Percentiles rank a stretch among this genome's conserved stretches.
phyloP scores from a whole-genome alignment of 2,329 filamentous ascomycete genomes.

The Fusarium lyarnte region DNA sequence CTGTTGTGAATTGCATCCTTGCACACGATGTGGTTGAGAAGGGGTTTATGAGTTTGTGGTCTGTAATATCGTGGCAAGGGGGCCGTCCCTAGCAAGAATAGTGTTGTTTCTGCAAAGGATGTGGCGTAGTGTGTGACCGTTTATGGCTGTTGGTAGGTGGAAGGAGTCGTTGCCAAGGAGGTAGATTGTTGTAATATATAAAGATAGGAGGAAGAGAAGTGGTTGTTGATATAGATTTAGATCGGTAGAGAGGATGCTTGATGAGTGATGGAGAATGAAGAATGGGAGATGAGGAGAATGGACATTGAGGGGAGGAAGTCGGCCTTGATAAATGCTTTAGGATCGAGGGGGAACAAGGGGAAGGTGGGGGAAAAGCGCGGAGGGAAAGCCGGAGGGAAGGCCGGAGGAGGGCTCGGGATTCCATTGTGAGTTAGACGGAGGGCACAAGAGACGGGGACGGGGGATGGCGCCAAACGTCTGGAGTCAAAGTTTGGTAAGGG shows the following conservation, averaged over 20 bases:
- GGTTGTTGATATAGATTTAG: background rate
- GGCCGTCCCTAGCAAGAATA: slow-evolving; percentile 38
- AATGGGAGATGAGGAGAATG: slow-evolving; percentile 17
- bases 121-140: slow-evolving; percentile 7
- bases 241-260: background rate
- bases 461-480: slow-evolving; percentile 20
- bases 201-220: background rate
- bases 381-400: slow-evolving; percentile 35
- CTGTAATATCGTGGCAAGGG: slow-evolving; percentile 40
- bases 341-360: slow-evolving; percentile 14
- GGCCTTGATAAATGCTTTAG: slow-evolving; percentile 37
- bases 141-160: background rate
- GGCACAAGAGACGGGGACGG: slow-evolving; percentile 3
- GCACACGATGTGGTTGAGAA: slow-evolving; percentile 32
- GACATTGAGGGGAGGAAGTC: slow-evolving; percentile 22
- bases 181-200: slow-evolving; percentile 1
- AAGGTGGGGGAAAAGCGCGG: slow-evolving; percentile 38
- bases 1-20: slow-evolving; percentile 41
- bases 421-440: slow-evolving; percentile 32
- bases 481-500: slow-evolving; percentile 8
- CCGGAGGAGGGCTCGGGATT: slow-evolving; percentile 25
- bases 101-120: background rate
- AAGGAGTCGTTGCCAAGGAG: slow-evolving; percentile 3
- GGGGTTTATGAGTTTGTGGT: slow-evolving; percentile 7
- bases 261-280: slow-evolving; percentile 13